phyloP scores from a whole-genome alignment of 169 alveolate species.

The Babesia divergens region DNA sequence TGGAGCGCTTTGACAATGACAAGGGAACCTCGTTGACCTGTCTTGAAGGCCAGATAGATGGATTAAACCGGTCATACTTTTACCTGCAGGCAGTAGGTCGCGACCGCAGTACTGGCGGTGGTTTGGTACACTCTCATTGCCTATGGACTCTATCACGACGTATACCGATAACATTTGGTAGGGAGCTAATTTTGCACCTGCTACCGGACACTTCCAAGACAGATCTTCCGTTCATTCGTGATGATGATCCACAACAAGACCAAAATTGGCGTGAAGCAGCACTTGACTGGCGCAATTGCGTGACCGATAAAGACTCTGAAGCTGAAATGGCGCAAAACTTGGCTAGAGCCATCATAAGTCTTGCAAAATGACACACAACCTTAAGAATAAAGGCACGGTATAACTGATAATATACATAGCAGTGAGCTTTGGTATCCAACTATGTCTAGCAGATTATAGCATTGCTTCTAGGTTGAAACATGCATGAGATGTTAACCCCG shows the following conservation, averaged over 20 bases:
- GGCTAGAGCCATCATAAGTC: constrained; percentile 1
- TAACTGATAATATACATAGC: no score
- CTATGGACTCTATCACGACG: constrained; percentile 52
- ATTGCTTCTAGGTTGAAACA: no score
- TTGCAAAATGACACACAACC: not conserved
- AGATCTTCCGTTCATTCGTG: not conserved
- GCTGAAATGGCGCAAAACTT: constrained; percentile 3
- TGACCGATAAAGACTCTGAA: constrained; percentile 27
- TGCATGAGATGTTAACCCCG: no score
- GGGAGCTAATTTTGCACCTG: constrained; percentile 40
- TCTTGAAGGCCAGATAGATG: constrained; percentile 12
- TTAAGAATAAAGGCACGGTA: no score
- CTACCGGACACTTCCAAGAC: constrained; percentile 25
- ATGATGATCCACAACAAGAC: not conserved
- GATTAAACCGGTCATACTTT: constrained; percentile 32
- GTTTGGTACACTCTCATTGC: constrained; percentile 36
- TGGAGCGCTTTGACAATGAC: not conserved
- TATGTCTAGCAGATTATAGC: no score
- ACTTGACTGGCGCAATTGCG: constrained; percentile 61
- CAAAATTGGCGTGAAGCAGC: constrained; percentile 21
- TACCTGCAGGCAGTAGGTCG: constrained; percentile 59
- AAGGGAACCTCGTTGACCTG: constrained; percentile 17
- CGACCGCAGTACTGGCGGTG: not conserved
- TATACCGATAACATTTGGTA: constrained; percentile 47
- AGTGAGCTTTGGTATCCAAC: no score